Base-by-base conservation (phyloP, 192 early-diverging fungal genomes). In the Coemansia sp. region DNA sequence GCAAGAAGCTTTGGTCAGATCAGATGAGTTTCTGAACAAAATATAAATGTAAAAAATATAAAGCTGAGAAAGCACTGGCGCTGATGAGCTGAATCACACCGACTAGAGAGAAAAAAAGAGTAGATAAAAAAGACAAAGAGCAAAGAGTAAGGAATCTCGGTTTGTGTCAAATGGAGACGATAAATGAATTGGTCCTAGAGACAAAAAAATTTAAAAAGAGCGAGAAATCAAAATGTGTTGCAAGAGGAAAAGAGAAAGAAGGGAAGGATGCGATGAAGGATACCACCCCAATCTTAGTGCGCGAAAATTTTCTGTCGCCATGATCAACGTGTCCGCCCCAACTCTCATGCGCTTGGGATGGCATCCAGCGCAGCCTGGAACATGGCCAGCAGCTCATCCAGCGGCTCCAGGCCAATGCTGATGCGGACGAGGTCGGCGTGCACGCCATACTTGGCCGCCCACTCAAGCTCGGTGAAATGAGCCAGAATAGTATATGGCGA, bases 401-500 rank as follows among this genome's bases (percentile, higher is more conserved):
- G 39, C 41, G 90, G 85, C 84, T 98, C 97, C 23, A 95, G 76
- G 4, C 97, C 97, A 32, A 98, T 91, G 74, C 93, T 94, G 31
- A 96, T 87, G 41, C 97, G 87, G 62, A 98, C 82, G 21, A 98
- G 77, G 50, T 91, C 73, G 10, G 87, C 75, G 5, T 77, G 73
- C 46, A 98, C 94, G 36, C 93, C 93, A 75, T 74, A 97, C 62
- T 86, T 71, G 2, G 84, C 86, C 17, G 94, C 97, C 97, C 97
- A 98, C 29, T 97, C 95, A 15, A 97, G 80, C 78, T 98, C 97
- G 31, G 80, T 80, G 77, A 92, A 98, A 74, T 98, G 97, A 9
- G 95, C 97, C n/a, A 98, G 70, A 21, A 98, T 92, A 0, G 95
- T 94, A 72, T 98, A 98, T 2, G 97, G 95, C 65, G 91, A 92